Conservation (phyloP, 371 early-diverging fungal species). For the Chytridium lagenaria region DNA sequence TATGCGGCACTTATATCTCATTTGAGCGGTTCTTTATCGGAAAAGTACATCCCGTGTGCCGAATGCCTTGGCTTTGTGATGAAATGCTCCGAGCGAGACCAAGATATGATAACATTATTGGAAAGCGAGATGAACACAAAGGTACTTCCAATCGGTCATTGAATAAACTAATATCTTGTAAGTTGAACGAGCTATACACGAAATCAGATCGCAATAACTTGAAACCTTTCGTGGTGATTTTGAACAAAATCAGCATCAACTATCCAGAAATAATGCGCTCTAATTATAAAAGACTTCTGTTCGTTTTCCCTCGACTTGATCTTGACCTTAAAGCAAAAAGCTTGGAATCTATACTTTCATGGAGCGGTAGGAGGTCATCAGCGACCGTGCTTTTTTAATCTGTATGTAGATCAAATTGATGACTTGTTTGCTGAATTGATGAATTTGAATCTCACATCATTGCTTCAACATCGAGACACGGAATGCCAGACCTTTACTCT, state of each 20-base stretch:
- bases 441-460: slow-evolving; percentile 51
- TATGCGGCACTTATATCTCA: background rate
- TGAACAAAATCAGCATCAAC: slow-evolving; percentile 44
- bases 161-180: background rate
- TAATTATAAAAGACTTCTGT: slow-evolving; percentile 35
- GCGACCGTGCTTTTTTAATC: background rate
- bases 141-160: background rate
- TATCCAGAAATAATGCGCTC: slow-evolving; percentile 33
- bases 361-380: slow-evolving; percentile 12
- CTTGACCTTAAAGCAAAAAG: slow-evolving; percentile 44
- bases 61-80: slow-evolving; percentile 9
- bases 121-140: background rate
- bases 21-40: background rate
- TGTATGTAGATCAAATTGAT: slow-evolving; percentile 48
- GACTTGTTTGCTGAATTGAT: slow-evolving; percentile 61
- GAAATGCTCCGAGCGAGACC: background rate
- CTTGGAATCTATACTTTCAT: slow-evolving; percentile 62
- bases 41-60: slow-evolving; percentile 16
- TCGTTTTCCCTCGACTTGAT: slow-evolving; percentile 37
- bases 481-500: slow-evolving; percentile 61
- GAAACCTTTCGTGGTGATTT: slow-evolving; percentile 38
- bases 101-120: background rate
- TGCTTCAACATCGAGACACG: slow-evolving; percentile 61
- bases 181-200: slow-evolving; percentile 28
- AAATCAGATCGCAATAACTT: slow-evolving; percentile 20